phyloP scores from a whole-genome alignment of 2,329 filamentous ascomycete genomes.

The Paecilomyces dactylethromorphus region DNA sequence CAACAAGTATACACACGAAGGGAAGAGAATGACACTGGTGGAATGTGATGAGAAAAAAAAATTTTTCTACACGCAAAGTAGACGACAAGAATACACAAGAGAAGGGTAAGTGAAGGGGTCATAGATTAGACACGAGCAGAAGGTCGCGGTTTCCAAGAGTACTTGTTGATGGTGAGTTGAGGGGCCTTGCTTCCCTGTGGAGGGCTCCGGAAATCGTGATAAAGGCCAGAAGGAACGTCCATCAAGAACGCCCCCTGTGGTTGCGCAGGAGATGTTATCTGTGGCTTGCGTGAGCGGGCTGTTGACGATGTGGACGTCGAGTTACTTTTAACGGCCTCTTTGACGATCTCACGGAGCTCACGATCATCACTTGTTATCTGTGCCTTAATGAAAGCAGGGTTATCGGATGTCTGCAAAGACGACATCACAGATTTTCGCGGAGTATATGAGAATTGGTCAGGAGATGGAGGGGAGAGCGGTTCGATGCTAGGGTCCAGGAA shows the following conservation, averaged over 20 bases:
- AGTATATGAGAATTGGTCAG: conserved; percentile 60
- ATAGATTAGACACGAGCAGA: conserved; percentile 19
- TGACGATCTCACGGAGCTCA: conserved; percentile 68
- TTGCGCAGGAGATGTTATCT: conserved; percentile 22
- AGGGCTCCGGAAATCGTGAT: conserved; percentile 21
- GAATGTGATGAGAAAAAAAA: conserved; percentile 6
- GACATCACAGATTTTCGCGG: conserved; percentile 76
- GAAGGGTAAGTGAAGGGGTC: conserved; percentile 3
- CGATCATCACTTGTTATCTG: conserved; percentile 71
- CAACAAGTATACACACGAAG: background rate
- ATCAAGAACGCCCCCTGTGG: conserved; percentile 40
- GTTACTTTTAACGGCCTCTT: conserved; percentile 44
- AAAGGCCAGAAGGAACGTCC: conserved; percentile 34
- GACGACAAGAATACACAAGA: background rate
- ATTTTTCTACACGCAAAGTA: background rate
- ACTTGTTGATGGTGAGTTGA: conserved; percentile 24
- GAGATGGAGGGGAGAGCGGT: conserved; percentile 52
- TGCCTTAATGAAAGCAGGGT: conserved; percentile 66
- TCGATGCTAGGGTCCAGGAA: conserved; percentile 59
- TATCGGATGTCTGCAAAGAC: conserved; percentile 49
- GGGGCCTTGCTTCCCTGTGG: conserved; percentile 23
- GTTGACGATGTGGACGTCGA: conserved; percentile 10
- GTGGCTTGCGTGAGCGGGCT: conserved; percentile 9
- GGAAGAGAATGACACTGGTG: background rate
- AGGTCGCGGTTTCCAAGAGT: conserved; percentile 26